Base-by-base conservation (phyloP, 371 early-diverging fungal species). In the Lichtheimia hyalospora region DNA sequence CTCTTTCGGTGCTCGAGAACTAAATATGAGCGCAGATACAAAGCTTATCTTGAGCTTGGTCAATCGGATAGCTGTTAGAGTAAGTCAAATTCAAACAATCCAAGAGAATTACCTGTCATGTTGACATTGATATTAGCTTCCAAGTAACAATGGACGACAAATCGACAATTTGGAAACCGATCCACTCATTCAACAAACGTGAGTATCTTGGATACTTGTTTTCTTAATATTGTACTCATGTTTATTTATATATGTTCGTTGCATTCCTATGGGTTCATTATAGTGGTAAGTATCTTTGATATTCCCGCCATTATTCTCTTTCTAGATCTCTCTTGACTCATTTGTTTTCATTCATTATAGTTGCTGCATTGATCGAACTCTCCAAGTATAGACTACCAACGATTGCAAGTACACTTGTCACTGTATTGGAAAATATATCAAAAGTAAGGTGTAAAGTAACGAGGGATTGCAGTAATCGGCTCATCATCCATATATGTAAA, bases 281-380 rank as follows among this genome's bases (percentile, higher is more conserved):
- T 34, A 34, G 34, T 34, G 34, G 34, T 34, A 34, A 34, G 34
- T 34, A 10, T 10, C 34, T 34, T 34, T 6, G 10, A 34, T 6
- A 34, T 34, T 52, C 52, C 20, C 46, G n/a, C 20, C 20, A 46
- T 46, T 46, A 46, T 46, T 18, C 20, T 7, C 15, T 51, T 27
- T 25, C 51, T 14, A 25, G n/a, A n/a, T 27, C 15, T 25, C 27
- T 12, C 52, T 21, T 46, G 10, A 15, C 50, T 16, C 24, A 16
- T 18, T 13, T 12, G 13, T 28, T 27, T 27, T 14, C 46, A n/a
- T 10, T 46, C n/a, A n/a, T 27, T 44, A 66, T 53, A 70, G 84
- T 87, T 55, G 70, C 77, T 63, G 83, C 89, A 14, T 60, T 89
- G 66, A 77, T 89, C 58, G 86, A 89, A 58, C 72, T 89, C 40